These are phyloP conservation scores for Tetrapisispora namnaoensis DNA, from an alignment of 805 yeast genomes.

Conservation along the genomic window DNA sequence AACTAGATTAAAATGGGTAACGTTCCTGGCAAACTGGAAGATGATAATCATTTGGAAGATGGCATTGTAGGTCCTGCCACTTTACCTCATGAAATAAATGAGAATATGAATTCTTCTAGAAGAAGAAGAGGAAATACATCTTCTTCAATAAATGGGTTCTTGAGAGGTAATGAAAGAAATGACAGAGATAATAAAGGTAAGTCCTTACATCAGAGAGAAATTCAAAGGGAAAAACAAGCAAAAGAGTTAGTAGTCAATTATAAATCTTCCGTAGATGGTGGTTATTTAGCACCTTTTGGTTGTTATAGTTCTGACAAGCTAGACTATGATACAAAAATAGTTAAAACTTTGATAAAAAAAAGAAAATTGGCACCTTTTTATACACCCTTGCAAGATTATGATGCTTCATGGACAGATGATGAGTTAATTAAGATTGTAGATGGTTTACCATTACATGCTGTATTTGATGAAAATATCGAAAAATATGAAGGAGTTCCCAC, in stretches of 20 bases:
- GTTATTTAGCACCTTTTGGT: constrained; percentile 85
- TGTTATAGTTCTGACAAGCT: constrained; percentile 63
- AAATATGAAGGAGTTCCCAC: constrained; percentile 28
- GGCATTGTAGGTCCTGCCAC: constrained; percentile 7
- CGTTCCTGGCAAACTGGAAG: constrained; percentile 37
- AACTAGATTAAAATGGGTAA: constrained; percentile 33
- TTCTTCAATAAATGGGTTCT: constrained; percentile 18
- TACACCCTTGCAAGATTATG: constrained; percentile 77
- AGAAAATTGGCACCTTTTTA: constrained; percentile 83
- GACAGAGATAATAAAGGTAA: constrained; percentile 18
- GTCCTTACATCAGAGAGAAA: constrained; percentile 46
- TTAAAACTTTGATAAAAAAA: constrained; percentile 56
- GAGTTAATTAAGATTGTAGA: constrained; percentile 48
- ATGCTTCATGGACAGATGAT: constrained; percentile 59
- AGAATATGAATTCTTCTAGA: not conserved
- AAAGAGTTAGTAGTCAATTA: constrained; percentile 47
- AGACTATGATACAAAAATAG: constrained; percentile 66
- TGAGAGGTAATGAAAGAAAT: constrained; percentile 5
- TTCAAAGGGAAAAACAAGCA: constrained; percentile 43
- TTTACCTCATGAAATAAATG: constrained; percentile 1
- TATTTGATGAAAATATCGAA: constrained; percentile 31
- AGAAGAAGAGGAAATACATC: constrained; percentile 15
- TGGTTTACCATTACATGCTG: constrained; percentile 48
- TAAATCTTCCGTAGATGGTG: constrained; percentile 83
- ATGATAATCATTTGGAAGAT: constrained; percentile 8